phyloP scores from a whole-genome alignment of 2,329 filamentous ascomycete genomes.

The Endoconidiophora polonica region DNA sequence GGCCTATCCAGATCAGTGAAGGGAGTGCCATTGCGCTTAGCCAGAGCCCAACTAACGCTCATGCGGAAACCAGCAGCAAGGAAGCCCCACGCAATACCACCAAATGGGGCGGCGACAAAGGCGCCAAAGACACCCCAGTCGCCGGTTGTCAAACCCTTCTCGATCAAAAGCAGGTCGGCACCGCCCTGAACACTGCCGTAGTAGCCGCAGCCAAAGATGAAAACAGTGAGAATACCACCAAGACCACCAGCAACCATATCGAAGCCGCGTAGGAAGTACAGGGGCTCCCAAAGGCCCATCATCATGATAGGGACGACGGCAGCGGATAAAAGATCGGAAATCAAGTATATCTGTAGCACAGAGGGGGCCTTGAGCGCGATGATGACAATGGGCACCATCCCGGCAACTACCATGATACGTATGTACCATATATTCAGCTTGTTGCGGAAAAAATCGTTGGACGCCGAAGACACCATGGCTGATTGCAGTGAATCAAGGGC shows the following conservation, averaged over 20 bases:
- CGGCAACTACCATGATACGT: conserved; percentile 47
- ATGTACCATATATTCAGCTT: conserved; percentile 60
- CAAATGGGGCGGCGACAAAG: conserved; percentile 64
- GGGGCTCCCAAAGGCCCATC: conserved; percentile 51
- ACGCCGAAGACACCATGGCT: conserved; percentile 70
- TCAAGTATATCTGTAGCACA: conserved; percentile 67
- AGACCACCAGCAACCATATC: conserved; percentile 65
- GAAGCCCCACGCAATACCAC: conserved; percentile 55
- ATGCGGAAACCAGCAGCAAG: conserved; percentile 45
- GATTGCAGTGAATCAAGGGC: conserved; percentile 69
- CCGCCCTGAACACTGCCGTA: conserved; percentile 49
- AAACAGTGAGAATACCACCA: conserved; percentile 63
- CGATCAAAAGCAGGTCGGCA: conserved; percentile 51
- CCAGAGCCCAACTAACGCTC: conserved; percentile 36
- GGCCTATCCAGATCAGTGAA: conserved; percentile 37
- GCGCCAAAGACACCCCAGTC: conserved; percentile 76
- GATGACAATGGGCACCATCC: conserved; percentile 60
- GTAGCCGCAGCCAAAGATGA: conserved; percentile 66
- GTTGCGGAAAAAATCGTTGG: conserved; percentile 75
- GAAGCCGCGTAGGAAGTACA: conserved; percentile 66
- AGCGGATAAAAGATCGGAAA: conserved; percentile 64
- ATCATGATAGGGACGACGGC: conserved; percentile 59
- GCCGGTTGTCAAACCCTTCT: conserved; percentile 55
- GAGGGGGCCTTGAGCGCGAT: conserved; percentile 58
- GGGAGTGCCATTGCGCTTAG: conserved; percentile 39